Conservation (phyloP, 2,329 filamentous ascomycete species). For the Ophiocordyceps camponoti-leonardi region DNA sequence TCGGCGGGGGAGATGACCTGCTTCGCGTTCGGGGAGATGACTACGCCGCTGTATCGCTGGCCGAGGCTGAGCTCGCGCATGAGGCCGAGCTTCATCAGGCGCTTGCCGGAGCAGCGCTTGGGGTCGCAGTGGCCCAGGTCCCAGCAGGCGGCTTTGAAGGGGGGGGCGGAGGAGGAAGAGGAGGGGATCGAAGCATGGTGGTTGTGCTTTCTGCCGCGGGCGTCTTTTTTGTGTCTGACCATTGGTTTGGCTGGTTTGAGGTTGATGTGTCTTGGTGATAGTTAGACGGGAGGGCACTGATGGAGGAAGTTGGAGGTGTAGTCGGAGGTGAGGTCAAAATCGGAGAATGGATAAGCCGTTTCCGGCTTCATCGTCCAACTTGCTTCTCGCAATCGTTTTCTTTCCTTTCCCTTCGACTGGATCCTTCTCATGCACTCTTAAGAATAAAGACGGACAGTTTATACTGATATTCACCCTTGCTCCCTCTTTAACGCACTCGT, state of each 20-base stretch:
- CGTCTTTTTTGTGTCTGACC: constrained; percentile 95
- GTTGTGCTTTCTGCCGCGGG: constrained; percentile 56
- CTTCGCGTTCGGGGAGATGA: constrained; percentile 92
- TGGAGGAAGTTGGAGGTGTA: not conserved
- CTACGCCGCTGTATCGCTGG: constrained; percentile 79
- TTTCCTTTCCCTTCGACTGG: too few species aligned
- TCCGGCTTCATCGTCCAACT: too few species aligned
- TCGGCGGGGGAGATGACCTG: constrained; percentile 71
- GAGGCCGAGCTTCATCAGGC: constrained; percentile 76
- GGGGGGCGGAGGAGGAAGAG: constrained; percentile 14
- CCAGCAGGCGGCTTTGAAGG: constrained; percentile 93
- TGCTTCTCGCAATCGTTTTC: too few species aligned
- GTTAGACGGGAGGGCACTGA: too few species aligned
- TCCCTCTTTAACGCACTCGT: not conserved
- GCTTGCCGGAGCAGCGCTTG: constrained; percentile 90
- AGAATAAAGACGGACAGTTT: too few species aligned
- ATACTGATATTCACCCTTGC: not conserved
- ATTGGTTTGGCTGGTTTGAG: constrained; percentile 25
- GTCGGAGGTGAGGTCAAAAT: not conserved
- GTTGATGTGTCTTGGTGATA: not conserved
- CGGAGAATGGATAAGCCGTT: not conserved
- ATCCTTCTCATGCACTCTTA: too few species aligned
- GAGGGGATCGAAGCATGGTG: constrained; percentile 19
- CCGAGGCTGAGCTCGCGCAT: constrained; percentile 89
- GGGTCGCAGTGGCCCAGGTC: constrained; percentile 95